These are phyloP conservation scores for Aspergillus piperis DNA, from an alignment of 2,329 filamentous ascomycete genomes.

Conservation along the genomic window DNA sequence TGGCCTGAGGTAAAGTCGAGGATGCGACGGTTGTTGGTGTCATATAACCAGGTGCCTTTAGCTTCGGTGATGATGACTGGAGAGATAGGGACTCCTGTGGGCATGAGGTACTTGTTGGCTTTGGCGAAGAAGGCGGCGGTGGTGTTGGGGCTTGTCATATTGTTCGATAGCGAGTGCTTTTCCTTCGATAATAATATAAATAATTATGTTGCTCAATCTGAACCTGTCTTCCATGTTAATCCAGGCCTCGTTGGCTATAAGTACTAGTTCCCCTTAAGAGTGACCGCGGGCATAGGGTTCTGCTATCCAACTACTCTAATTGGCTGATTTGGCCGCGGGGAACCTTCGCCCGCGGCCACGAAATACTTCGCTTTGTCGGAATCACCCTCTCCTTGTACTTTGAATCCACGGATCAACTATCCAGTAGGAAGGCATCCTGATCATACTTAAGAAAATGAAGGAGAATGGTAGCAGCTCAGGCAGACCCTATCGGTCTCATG, in stretches of 20 bases:
- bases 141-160: constrained; percentile 16
- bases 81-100: constrained; percentile 44
- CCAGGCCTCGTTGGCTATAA: neutral
- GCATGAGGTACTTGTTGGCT: constrained; percentile 46
- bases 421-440: no score
- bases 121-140: constrained; percentile 35
- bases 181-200: no score
- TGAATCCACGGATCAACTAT: no score
- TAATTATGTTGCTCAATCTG: no score
- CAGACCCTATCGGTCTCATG: constrained; percentile 57
- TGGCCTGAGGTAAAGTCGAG: constrained; percentile 64
- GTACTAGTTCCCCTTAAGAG: no score
- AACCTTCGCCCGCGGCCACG: neutral
- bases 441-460: neutral
- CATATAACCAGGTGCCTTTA: constrained; percentile 51
- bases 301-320: neutral
- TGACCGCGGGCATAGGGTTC: neutral
- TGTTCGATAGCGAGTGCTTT: neutral
- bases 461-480: constrained; percentile 18
- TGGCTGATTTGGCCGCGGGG: neutral
- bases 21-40: constrained; percentile 46
- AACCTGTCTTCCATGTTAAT: no score
- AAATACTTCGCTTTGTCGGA: neutral
- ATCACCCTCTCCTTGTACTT: neutral
- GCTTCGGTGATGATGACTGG: constrained; percentile 49